Conservation (phyloP, 352 stramenopile species). For the Pilasporangium apinafurcum region DNA sequence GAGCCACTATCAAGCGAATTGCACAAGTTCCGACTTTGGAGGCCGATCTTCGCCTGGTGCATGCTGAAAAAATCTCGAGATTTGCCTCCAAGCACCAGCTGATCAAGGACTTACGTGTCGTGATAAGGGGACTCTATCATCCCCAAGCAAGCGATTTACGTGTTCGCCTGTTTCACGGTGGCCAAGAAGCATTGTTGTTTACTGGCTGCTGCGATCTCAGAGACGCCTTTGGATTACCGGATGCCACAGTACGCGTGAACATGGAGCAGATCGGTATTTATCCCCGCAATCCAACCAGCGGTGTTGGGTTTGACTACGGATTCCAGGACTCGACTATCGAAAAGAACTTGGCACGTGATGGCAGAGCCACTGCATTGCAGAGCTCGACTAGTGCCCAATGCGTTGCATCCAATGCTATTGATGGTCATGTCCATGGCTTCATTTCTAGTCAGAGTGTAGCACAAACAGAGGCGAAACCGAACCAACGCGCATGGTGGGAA, state of each 20-base stretch:
- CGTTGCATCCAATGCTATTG: slow-evolving; percentile 54
- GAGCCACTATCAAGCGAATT: slow-evolving; percentile 35
- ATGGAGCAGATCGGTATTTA: slow-evolving; percentile 29
- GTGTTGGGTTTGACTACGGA: slow-evolving; percentile 62
- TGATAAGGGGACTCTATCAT: slow-evolving; percentile 64
- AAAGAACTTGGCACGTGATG: slow-evolving; percentile 49
- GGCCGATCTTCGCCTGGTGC: slow-evolving; percentile 32
- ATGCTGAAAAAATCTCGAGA: slow-evolving; percentile 16
- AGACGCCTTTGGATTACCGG: slow-evolving; percentile 38
- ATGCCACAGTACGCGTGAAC: slow-evolving; percentile 33
- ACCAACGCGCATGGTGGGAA: slow-evolving; percentile 59
- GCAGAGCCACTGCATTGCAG: slow-evolving; percentile 47
- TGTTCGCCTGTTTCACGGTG: slow-evolving; percentile 44
- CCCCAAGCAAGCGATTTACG: slow-evolving; percentile 44
- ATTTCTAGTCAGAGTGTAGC: slow-evolving; percentile 43
- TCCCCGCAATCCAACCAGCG: slow-evolving; percentile 42
- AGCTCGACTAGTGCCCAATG: slow-evolving; percentile 57
- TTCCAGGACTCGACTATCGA: slow-evolving; percentile 41
- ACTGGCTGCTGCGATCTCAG: slow-evolving; percentile 25
- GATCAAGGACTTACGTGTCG: slow-evolving; percentile 35
- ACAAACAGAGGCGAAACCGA: slow-evolving; percentile 21
- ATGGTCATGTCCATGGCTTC: slow-evolving; percentile 37
- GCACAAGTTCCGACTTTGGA: slow-evolving; percentile 22
- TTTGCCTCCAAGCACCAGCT: slow-evolving; percentile 62
- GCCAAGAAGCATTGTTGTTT: slow-evolving; percentile 29